Evolutionary conservation across 352 stramenopile genomes (phyloP), one percentile per base, ranked within the genome.

Genomic region (Globisporangium abappressorium): DNA sequence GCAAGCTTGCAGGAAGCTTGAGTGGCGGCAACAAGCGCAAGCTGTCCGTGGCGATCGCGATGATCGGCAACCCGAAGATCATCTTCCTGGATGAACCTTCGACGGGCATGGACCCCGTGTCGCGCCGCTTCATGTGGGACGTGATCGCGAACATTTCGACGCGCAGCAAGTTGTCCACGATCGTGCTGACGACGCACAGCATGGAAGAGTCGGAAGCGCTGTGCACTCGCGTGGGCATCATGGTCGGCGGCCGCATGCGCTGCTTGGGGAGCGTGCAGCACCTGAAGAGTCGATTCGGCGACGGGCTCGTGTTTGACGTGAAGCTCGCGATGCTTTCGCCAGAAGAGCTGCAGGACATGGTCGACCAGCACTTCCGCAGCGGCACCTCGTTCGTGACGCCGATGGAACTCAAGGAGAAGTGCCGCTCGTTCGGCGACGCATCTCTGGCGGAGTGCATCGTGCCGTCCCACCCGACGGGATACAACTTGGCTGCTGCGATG

Each of bases 11-110:
- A 0, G 75, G 77, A 4, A 79, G 70, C 14, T 85, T 96, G 9
- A 93, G 81, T 22, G 92, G 92, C 54, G 94, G 94, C 54, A 98
- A 97, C 83, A 98, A 98, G 69, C 80, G 97, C 57, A 97, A 97
- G 64, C 80, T 99, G 5, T 97, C 83, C 57, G 83, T 99, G 3
- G 96, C 93, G 6, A 93, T 98, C 53, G 90, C 96, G 22, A 95
- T 97, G 58, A 97, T 99, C 66, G 96, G 94, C 6, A 82, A 95
- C 26, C 90, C 92, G 1, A 71, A 97, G 12, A 84, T 98, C 12
- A 43, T 98, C 11, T 80, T 97, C 47, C 68, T 98, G 15, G 93
- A 98, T 68, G 93, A 98, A 66, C 83, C 89, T 18, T 96, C 85
- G 14, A 88, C 92, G 9, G 92, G 92, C 9, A 94, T 98, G 79